Conservation (phyloP, 164 flowering plant species). For the Platanus orientalis region DNA sequence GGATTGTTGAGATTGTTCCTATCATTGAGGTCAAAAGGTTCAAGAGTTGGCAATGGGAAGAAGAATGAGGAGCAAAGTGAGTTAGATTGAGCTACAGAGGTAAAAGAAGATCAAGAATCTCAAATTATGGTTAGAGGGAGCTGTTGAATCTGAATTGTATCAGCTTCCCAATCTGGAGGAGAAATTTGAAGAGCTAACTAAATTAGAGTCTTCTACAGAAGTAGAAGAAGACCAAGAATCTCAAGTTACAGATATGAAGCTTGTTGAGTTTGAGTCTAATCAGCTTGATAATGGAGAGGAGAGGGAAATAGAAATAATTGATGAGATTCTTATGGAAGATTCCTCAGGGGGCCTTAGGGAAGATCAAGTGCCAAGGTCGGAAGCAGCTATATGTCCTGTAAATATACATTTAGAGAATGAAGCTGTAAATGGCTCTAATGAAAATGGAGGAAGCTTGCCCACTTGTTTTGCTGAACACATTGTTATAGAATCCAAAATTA, state of each 20-base stretch:
- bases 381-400: not conserved
- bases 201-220: not conserved
- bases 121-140: too few species aligned
- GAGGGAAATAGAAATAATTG: not conserved
- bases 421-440: conserved; percentile 1
- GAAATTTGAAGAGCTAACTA: conserved; percentile 3
- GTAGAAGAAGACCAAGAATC: conserved; percentile 11
- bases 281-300: not conserved
- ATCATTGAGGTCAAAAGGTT: too few species aligned
- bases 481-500: not conserved
- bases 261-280: not conserved
- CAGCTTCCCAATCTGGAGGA: not conserved
- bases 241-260: not conserved
- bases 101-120: too few species aligned
- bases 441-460: conserved; percentile 1
- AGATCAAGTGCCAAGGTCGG: not conserved
- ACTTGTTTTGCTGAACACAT: not conserved
- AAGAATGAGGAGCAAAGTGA: not conserved
- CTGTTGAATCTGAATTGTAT: too few species aligned
- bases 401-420: not conserved
- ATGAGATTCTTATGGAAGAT: not conserved
- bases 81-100: too few species aligned
- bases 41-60: too few species aligned
- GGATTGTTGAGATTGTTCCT: too few species aligned
- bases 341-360: not conserved